Base-by-base conservation (phyloP, 768 basidiomycete genomes). In the Collybia sordida region DNA sequence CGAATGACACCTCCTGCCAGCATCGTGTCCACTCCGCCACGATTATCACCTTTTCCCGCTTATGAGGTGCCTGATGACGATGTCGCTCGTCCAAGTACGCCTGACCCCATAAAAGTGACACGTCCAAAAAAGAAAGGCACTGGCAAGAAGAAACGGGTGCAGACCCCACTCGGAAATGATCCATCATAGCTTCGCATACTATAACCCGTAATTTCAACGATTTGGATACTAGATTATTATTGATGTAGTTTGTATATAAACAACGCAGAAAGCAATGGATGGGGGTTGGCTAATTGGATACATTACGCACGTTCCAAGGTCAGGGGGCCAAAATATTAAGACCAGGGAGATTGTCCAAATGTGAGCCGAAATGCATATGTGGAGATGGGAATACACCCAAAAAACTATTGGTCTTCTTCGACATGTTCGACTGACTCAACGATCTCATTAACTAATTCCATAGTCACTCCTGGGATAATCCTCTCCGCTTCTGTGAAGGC, bases 401-500 rank as follows among this genome's bases (percentile, higher is more conserved):
- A 18, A 22, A 17, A 52, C 74, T 69, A 84, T 68, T 74, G 78
- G 38, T 85, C 83, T 22, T 92, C 91, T 54, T 91, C 90, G 34
- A 93, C 90, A 56, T 88, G 90, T 64, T 94, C 91, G 15, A 94
- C 91, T 12, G 90, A 92, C 64, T 94, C 91, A 19, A 93, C 90
- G 55, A 94, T 93, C 70, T 97, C 95, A 62, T 92, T 90, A 47
- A 97, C 90, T 42, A 98, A 77, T 52, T 96, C 96, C 70, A 90
- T 73, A 19, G 93, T 90, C 24, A 99, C 86, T 4, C 97, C 97
- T 6, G 97, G 97, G 58, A 98, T 97, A 49, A 93, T 87, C 52
- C 90, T 79, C 71, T 99, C 97, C 11, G 95, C 95, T 23, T 97
- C 93, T 22, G 91, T 90, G 62, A 98, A 95, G 2, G 97, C 95